phyloP scores from a whole-genome alignment of 768 basidiomycete species.

The Gloeostereum incarnatum region DNA sequence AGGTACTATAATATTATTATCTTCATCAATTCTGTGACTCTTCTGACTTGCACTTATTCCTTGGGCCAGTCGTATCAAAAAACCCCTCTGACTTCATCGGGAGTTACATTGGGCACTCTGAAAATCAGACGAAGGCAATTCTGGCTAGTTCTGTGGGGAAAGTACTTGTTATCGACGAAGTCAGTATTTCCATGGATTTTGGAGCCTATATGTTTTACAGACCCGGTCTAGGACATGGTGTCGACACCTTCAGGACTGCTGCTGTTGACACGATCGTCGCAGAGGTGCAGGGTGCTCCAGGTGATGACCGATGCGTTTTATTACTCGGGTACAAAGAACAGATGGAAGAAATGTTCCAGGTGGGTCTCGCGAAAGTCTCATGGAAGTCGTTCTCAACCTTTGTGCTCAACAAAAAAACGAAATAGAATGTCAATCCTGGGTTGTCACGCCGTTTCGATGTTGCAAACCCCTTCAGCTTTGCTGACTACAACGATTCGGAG shows the following conservation, averaged over 20 bases:
- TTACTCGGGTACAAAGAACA: slow-evolving; percentile 32
- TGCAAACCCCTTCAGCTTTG: slow-evolving; percentile 58
- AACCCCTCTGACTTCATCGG: slow-evolving; percentile 69
- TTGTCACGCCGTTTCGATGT: slow-evolving; percentile 57
- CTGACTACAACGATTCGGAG: slow-evolving; percentile 50
- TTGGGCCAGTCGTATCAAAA: slow-evolving; percentile 52
- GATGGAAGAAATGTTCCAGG: slow-evolving; percentile 64
- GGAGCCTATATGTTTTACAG: slow-evolving; percentile 36
- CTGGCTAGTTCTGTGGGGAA: slow-evolving; percentile 30
- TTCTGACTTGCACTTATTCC: background rate
- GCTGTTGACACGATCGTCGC: slow-evolving; percentile 43
- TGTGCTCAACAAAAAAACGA: slow-evolving; percentile 1
- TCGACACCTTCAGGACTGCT: slow-evolving; percentile 27
- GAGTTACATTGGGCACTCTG: slow-evolving; percentile 45
- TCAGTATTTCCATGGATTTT: slow-evolving; percentile 1
- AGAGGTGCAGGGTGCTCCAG: slow-evolving; percentile 34
- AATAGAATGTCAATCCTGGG: slow-evolving; percentile 62
- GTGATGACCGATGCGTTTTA: slow-evolving; percentile 36
- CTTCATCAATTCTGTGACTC: slow-evolving; percentile 31
- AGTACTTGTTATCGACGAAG: slow-evolving; percentile 38
- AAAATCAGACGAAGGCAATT: slow-evolving; percentile 56
- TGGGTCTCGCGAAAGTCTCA: slow-evolving; percentile 28
- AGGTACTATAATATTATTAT: slow-evolving; percentile 40
- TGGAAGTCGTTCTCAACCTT: slow-evolving; percentile 17
- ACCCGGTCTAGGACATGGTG: slow-evolving; percentile 14